Evolutionary conservation across 1,139 yeast species (phyloP).

Genomic region (Sugiyamaella paludigena): DNA sequence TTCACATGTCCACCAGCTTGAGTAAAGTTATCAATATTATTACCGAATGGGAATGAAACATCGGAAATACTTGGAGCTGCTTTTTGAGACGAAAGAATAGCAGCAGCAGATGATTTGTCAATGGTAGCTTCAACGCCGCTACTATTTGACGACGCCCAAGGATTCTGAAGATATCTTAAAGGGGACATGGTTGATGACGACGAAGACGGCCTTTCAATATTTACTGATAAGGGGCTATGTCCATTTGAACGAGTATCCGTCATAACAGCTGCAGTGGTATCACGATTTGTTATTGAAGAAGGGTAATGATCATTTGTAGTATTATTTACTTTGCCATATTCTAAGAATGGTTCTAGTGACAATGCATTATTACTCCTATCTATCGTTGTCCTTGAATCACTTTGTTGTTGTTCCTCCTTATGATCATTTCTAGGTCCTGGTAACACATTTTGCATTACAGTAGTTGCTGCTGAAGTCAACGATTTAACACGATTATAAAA

Average conservation of each 20-base stretch:
- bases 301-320: neutral
- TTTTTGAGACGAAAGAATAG: slow-evolving; percentile 12
- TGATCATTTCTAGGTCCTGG: slow-evolving; percentile 16
- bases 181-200: slow-evolving; percentile 7
- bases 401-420: slow-evolving; percentile 6
- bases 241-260: slow-evolving; percentile 2
- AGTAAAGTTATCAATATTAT: slow-evolving; percentile 9
- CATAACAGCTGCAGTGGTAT: neutral
- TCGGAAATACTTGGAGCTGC: slow-evolving; percentile 22
- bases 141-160: slow-evolving; percentile 1
- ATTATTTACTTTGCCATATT: no score
- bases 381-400: slow-evolving; percentile 1
- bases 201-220: slow-evolving; percentile 2
- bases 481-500: slow-evolving; percentile 29
- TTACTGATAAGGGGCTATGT: neutral
- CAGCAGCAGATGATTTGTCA: slow-evolving; percentile 2
- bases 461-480: slow-evolving; percentile 31
- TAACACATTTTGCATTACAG: slow-evolving; percentile 30
- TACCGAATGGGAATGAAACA: slow-evolving; percentile 9
- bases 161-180: slow-evolving; percentile 11
- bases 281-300: neutral
- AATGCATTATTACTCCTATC: no score
- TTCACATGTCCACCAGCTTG: neutral
- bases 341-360: no score
- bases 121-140: slow-evolving; percentile 1